Evolutionary conservation across 2,329 filamentous ascomycete species (phyloP), one percentile per base, ranked within the genome.

Genomic region (Aspergillus pseudotamarii): DNA sequence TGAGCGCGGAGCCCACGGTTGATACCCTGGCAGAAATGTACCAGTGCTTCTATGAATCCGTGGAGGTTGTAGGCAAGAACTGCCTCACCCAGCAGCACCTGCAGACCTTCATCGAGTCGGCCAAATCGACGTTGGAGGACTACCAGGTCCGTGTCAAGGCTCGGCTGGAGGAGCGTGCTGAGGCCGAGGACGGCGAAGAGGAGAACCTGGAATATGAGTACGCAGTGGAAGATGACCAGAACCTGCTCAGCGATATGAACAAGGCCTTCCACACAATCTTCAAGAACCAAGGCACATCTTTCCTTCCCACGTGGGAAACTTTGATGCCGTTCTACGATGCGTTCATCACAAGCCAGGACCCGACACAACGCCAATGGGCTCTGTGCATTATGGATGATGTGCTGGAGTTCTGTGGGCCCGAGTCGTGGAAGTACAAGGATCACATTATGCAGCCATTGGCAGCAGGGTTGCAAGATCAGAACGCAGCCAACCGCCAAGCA

Each of bases 201-300:
- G 90, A 95, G 64, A 90, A 90, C 19, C 91, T 97, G 70, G 94
- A 97, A 58, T 87, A 90, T 51, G 85, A 96, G 36, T 91, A 96
- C 71, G 95, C 94, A 14, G 94, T 99, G 55, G 95, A 99, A 78
- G 95, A 99, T 70, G 95, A 99, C 75, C 94, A 98, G 80, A 97
- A 93, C 26, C 85, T 99, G 21, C 86, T 99, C 50, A 97, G 94
- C 1, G 95, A 99, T 75, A 99, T 99, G 95, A 99, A 99, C 87
- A 99, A 99, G 84, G 94, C 95, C 0, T 99, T 96, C 86, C 95
- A 99, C 80, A 94, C 93, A 64, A 93, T 99, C 69, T 99, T 99
- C 86, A 98, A 98, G 84, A 94, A 97, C 81, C 93, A 97, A 76
- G 92, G 92, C 28, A 85, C 88, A 11, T 83, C 86, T 12, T 99